Percentiles rank a stretch among this genome's conserved stretches.
These are phyloP conservation scores for Apiospora malaysiana DNA, from an alignment of 2,329 filamentous ascomycete species.

Conservation along the genomic window DNA sequence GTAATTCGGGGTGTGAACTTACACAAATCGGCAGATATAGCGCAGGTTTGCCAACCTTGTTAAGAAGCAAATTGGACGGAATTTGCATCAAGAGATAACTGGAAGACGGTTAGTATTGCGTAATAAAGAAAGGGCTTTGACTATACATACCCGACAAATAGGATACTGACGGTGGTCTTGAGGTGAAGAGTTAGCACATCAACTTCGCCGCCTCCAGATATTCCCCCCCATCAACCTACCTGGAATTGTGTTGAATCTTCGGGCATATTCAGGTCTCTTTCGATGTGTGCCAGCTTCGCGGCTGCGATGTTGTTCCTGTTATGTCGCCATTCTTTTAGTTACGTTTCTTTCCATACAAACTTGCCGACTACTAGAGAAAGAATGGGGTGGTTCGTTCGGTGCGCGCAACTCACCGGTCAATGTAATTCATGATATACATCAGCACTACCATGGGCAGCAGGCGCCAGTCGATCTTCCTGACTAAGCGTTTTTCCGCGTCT, in stretches of 20 bases:
- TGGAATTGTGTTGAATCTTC: conserved; percentile 43
- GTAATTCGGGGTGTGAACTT: conserved; percentile 30
- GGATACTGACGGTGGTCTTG: conserved; percentile 54
- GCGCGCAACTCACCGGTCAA: conserved; percentile 49
- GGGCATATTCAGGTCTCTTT: conserved; percentile 41
- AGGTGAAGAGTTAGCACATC: conserved; percentile 19
- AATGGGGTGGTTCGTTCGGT: not conserved
- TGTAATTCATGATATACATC: conserved; percentile 75
- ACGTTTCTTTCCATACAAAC: too few relatives aligned
- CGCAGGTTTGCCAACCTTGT: conserved; percentile 54
- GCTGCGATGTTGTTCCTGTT: conserved; percentile 62
- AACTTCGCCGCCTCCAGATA: conserved; percentile 19
- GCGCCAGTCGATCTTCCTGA: conserved; percentile 68
- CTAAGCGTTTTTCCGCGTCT: conserved; percentile 60
- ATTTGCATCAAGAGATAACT: conserved; percentile 58
- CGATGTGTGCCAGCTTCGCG: conserved; percentile 56
- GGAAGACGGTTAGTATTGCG: not conserved
- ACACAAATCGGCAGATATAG: conserved; percentile 52
- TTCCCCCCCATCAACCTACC: conserved; percentile 30
- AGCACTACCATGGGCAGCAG: conserved; percentile 71
- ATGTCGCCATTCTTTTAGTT: conserved; percentile 35
- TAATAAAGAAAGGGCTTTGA: not conserved
- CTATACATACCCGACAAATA: conserved; percentile 52
- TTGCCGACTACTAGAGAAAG: too few relatives aligned
- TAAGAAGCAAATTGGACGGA: conserved; percentile 57